Evolutionary conservation across 176 grass and related monocot species (phyloP), one percentile per base, ranked within the genome.

Genomic region (Carex kokanica): DNA sequence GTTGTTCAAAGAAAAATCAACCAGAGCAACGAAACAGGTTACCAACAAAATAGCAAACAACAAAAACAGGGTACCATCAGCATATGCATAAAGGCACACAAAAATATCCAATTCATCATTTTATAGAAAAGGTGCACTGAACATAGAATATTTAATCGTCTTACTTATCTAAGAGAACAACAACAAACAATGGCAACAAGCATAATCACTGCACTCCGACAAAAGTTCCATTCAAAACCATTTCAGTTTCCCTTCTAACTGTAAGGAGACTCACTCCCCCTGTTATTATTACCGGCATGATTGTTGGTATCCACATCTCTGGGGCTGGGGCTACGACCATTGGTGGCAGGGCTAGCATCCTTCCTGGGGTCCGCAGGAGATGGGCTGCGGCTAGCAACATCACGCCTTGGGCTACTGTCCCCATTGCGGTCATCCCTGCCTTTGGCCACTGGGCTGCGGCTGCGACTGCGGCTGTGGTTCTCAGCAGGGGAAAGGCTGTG

Each of bases 281-380:
- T 88, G 2, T 86, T 85, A 0, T 89, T 86, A 60, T 27, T 24
- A 8, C 4, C 73, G 6, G 55, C 63, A 31, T 92, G 84, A 41
- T 83, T 85, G 18, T 91, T 90, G 45, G 66, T 65, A n/a, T 83
- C 78, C 8, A 80, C 53, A 36, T 83, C 85, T 57, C 83, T 90
- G 9, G 88, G 95, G 64, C 91, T 95, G 5, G 79, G 92, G 68
- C 91, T 95, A 16, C 80, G 77, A 11, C 95, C 89, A 11, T 98
- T 98, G 20, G 86, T 83, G 4, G 16, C 88, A 49, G 96, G 93
- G 83, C 96, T 99, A 3, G 7, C 24, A 59, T 83, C 81, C 47
- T 71, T 86, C 43, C 86, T 74, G 57, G 51, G 62, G 5, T 85
- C 69, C 5, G 71, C 88, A 4, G 89, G 88, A 64, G 90, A 86